Conservation (phyloP, 2,329 filamentous ascomycete species). For the Nakataea oryzae region DNA sequence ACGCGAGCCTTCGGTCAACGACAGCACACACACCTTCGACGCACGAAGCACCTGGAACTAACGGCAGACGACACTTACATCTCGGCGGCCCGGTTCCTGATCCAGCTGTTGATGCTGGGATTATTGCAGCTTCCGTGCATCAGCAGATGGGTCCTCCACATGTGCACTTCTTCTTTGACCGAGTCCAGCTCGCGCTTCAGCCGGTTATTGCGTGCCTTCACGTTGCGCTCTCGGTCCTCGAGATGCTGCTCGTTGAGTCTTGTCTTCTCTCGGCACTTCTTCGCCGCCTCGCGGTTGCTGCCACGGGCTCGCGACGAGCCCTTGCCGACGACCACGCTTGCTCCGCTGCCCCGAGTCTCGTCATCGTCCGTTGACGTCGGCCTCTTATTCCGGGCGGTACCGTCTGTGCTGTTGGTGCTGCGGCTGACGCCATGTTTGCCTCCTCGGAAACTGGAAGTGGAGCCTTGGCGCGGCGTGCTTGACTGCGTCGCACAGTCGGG, state of each 20-base stretch:
- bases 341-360: neutral
- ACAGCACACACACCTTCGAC: neutral
- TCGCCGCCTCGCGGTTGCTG: neutral
- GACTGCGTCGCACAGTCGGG: no score
- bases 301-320: neutral
- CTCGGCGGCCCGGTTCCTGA: neutral
- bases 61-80: neutral
- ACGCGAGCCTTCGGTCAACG: neutral
- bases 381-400: neutral
- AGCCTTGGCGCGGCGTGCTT: neutral
- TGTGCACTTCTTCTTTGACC: neutral
- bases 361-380: neutral
- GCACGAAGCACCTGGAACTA: neutral
- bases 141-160: neutral
- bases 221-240: neutral
- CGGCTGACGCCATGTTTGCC: neutral
- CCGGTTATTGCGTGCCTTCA: neutral
- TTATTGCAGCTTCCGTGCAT: neutral
- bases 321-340: neutral
- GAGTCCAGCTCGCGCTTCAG: constrained; percentile 1
- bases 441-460: neutral
- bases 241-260: constrained; percentile 1
- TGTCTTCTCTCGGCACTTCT: constrained; percentile 2
- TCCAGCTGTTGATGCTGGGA: constrained; percentile 3
- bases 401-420: no score